These are phyloP conservation scores for Paecilomyces sp. DNA, from an alignment of 2,329 filamentous ascomycete species.

Conservation along the genomic window DNA sequence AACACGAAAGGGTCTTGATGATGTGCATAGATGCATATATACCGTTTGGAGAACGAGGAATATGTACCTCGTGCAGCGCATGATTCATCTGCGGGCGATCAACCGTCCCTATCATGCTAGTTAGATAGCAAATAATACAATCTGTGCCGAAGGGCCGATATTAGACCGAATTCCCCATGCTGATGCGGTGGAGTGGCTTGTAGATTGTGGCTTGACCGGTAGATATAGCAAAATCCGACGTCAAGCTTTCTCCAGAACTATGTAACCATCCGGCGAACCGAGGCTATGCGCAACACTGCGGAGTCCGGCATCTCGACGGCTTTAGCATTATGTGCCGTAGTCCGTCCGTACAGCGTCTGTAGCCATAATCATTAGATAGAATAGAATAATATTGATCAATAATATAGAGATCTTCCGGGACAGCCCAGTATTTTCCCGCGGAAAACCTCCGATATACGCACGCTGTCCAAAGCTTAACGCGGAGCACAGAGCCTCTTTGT, in stretches of 20 bases:
- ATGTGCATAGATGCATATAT: not conserved
- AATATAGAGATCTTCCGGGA: not conserved
- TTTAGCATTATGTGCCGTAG: no score
- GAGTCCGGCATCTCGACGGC: not conserved
- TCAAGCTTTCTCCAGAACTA: not conserved
- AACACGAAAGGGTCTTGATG: not conserved
- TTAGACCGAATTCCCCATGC: not conserved
- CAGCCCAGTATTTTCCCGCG: not conserved
- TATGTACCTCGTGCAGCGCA: not conserved
- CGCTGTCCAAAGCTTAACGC: not conserved
- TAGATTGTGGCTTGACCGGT: not conserved
- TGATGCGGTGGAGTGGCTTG: not conserved
- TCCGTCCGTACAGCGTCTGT: no score
- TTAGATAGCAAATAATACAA: not conserved
- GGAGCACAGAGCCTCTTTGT: not conserved
- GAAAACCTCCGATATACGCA: not conserved
- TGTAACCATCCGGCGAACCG: not conserved
- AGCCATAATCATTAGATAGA: no score
- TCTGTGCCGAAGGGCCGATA: not conserved
- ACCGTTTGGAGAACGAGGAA: not conserved
- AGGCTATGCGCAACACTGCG: not conserved
- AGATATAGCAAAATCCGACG: not conserved
- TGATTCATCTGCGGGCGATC: not conserved
- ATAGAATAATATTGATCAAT: no score
- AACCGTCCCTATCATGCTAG: not conserved